Conservation (phyloP, 768 basidiomycete genomes). For the Auricularia cornea region DNA sequence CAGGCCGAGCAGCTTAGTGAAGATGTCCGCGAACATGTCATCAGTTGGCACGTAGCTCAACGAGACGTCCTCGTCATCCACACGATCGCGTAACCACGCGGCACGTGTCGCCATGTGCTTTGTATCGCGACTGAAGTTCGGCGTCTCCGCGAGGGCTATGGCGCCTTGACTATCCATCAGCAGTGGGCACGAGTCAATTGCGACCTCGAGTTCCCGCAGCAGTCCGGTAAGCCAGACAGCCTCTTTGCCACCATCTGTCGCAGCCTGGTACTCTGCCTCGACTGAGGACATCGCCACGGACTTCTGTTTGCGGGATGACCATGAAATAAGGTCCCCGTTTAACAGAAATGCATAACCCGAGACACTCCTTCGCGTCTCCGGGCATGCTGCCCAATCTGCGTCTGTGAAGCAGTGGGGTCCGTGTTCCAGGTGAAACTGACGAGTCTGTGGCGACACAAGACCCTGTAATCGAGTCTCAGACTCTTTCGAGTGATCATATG, state of each 20-base stretch:
- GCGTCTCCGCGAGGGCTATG: conserved; percentile 21
- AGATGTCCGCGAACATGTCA: conserved; percentile 30
- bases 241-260: conserved; percentile 9
- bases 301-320: conserved; percentile 18
- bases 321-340: conserved; percentile 15
- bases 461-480: neutral
- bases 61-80: conserved; percentile 11
- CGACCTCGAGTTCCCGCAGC: conserved; percentile 7
- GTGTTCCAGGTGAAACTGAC: neutral
- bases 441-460: neutral
- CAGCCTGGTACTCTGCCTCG: conserved; percentile 24
- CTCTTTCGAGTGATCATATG: neutral
- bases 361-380: conserved; percentile 22
- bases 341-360: conserved; percentile 24
- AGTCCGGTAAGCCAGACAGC: conserved; percentile 10
- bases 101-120: conserved; percentile 30
- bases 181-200: neutral
- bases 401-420: conserved; percentile 10
- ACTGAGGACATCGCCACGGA: conserved; percentile 17
- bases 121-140: conserved; percentile 23
- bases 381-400: conserved; percentile 23
- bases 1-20: conserved; percentile 31
- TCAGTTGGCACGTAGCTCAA: conserved; percentile 25
- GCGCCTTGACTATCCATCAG: conserved; percentile 21
- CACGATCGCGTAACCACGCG: neutral